These are phyloP conservation scores for Monosporascus sp. DNA, from an alignment of 2,329 filamentous ascomycete genomes.

Conservation along the genomic window DNA sequence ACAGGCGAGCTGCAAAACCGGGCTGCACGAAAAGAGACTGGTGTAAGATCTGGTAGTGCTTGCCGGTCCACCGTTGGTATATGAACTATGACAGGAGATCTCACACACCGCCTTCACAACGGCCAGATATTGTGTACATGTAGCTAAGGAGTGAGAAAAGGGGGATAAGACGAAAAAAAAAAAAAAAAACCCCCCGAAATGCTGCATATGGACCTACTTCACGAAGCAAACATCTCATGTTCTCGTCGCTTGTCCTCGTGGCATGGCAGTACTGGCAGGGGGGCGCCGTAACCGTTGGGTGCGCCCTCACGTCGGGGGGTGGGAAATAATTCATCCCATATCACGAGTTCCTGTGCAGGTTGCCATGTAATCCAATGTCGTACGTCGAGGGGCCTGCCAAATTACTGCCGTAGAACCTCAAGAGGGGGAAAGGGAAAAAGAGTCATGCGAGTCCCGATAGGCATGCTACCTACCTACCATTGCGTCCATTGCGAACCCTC, in stretches of 20 bases:
- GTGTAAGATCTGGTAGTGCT: not conserved
- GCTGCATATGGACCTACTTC: too few relatives aligned
- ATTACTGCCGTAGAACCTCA: not conserved
- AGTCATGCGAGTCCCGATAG: not conserved
- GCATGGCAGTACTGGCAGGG: too few relatives aligned
- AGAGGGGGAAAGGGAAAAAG: not conserved
- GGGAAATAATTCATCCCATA: not conserved
- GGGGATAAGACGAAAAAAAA: too few relatives aligned
- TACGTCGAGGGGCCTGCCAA: not conserved
- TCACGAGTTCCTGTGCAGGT: not conserved
- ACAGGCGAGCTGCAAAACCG: not conserved
- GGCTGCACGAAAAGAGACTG: not conserved
- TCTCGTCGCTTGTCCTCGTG: too few relatives aligned
- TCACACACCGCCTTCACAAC: too few relatives aligned
- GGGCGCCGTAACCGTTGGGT: too few relatives aligned
- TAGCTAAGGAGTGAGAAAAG: too few relatives aligned
- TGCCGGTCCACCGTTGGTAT: too few relatives aligned
- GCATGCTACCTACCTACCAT: not conserved
- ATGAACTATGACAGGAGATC: too few relatives aligned
- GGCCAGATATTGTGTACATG: too few relatives aligned
- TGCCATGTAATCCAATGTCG: not conserved
- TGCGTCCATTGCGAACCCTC: not conserved
- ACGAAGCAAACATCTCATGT: too few relatives aligned
- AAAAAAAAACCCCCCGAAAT: too few relatives aligned
- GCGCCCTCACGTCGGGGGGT: not conserved